Base-by-base conservation (phyloP, 2,329 filamentous ascomycete genomes). In the Paramyrothecium sp. region DNA sequence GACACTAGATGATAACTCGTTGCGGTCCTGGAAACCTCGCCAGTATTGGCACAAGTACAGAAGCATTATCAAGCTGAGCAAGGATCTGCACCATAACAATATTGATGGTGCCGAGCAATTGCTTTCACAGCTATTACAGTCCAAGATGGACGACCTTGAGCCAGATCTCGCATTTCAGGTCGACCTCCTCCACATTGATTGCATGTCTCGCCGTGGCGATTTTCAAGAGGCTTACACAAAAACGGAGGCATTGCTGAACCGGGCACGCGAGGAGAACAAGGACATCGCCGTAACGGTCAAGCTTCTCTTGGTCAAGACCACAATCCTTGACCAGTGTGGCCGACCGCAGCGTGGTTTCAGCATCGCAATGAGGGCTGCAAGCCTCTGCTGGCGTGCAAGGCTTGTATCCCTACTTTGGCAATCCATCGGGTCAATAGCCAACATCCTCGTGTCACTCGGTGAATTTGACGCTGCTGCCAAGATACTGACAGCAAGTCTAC, bases 271-370 rank as follows among this genome's bases (percentile, higher is more conserved):
- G 3, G 76, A 80, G 51, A 76, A 78, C 61, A 75, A 73, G 41
- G 81, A 84, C 59, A 69, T 94, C 30, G 80, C 86, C 4, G 81
- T 90, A 22, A 87, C 89, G 38, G 79, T 95, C 52, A 84, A 86
- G 26, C 80, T 96, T 0, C 81, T 96, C 16, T 80, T 91, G 3
- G 74, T 88, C 52, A 96, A 96, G 70, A 88, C 87, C 1, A 80
- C 84, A 5, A 80, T 96, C 3, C 86, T 92, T 56, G 83, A 86
- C 55, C 83, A 81, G 62, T 85, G 84, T 48, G 89, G 88, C 2
- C 84, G 88, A 3, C 83, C 91, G 0, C 84, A 91, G 63, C 85
- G 89, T 58, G 91, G 86, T 0, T 92, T 97, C 70, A 91, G 89
- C 2, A 81, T 93, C 5, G 87, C 87, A 4, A 80, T 96, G 65